Evolutionary conservation across 176 grass and related monocot species (phyloP), one percentile per base, ranked within the genome.

Genomic region (Eragrostis curvula): DNA sequence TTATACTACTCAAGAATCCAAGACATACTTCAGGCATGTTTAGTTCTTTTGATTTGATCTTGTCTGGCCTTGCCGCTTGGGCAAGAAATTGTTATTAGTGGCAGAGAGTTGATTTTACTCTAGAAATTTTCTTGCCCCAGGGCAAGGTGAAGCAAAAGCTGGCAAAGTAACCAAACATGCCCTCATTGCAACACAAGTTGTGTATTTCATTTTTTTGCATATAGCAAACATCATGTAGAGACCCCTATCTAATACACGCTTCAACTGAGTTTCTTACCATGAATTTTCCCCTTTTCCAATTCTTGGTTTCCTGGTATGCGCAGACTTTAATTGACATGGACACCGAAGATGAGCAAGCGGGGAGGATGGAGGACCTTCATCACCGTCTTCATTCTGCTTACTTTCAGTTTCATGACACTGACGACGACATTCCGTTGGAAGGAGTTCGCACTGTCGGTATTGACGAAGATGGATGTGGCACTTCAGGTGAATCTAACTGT

Each of bases 241-340:
- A 47, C 15, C 11, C 2, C 12, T 69, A 18, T 81, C 36, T 39
- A 11, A 5, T 45, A 28, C 43, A 11, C 52, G 28, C 53, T 78
- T 71, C 12, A 65, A 66, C 64, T 46, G 45, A 81, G 81, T 17
- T 32, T 68, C 36, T 72, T 51, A 5, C 1, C 12, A 57, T 67
- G 3, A 56, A 59, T 68, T 14, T 24, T 28, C 40, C 48, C 69
- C 24, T 75, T 21, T 43, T 51, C 23, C 15, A 46, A 29, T 77
- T 60, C 14, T 67, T 71, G 40, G 21, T n/a, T 84, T n/a, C 17
- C 60, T 41, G 15, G 6, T 8, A 20, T 6, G n/a, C 78, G 18
- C 85, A 97, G 90, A 87, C 87, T 85, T 75, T 98, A 48, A 95
- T 98, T 20, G 92, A 95, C 70, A 93, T 91, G 92, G 96, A 93